A percentile compares a stretch with the other conserved stretches of the same genome.
These are phyloP conservation scores for apple (Malus domestica) DNA, from an alignment of 306 rosid genomes.

Conservation along the genomic window DNA sequence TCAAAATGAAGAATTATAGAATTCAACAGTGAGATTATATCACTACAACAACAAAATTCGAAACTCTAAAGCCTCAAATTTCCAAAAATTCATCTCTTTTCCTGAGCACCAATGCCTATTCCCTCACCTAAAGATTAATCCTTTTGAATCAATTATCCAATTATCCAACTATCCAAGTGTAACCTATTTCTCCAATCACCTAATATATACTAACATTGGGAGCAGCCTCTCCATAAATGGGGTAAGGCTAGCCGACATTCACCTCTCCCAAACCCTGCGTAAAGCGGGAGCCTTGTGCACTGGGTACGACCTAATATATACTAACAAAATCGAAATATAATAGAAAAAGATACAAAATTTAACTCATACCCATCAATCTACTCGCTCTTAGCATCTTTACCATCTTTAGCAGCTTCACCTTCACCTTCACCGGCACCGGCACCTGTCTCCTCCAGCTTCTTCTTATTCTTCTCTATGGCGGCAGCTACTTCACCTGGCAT, in stretches of 20 bases:
- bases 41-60: constrained; percentile 18
- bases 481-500: constrained; percentile 83
- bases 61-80: constrained; percentile 4
- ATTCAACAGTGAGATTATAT: not conserved
- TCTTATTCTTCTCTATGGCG: constrained; percentile 87
- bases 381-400: constrained; percentile 16
- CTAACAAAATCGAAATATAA: not conserved
- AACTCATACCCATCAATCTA: constrained; percentile 34
- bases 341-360: not conserved
- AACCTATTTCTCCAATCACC: constrained; percentile 5
- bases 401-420: constrained; percentile 15
- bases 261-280: no score
- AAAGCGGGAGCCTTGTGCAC: no score
- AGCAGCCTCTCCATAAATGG: no score
- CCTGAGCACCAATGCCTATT: constrained; percentile 1
- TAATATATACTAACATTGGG: constrained; percentile 1
- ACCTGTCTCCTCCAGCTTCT: constrained; percentile 38
- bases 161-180: not conserved
- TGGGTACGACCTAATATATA: not conserved
- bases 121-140: not conserved
- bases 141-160: constrained; percentile 2
- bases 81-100: not conserved
- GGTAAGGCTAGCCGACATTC: no score
- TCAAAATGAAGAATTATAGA: not conserved
- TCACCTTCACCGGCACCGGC: constrained; percentile 19